A percentile compares a stretch with the other conserved stretches of the same genome.
Evolutionary conservation across 2,329 filamentous ascomycete species (phyloP).

Genomic region (Fusarium annulatum): DNA sequence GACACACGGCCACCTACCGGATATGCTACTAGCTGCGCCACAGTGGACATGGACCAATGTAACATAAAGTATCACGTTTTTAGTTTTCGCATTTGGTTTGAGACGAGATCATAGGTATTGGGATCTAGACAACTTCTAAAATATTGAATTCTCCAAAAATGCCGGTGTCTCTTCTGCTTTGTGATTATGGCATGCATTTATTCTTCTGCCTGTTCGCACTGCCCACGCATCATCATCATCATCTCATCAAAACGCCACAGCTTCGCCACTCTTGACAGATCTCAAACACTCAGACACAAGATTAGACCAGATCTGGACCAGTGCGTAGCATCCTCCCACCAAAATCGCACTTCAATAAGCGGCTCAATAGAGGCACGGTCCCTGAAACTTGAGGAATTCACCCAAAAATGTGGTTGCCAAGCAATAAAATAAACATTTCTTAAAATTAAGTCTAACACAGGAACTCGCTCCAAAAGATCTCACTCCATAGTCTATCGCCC

Average conservation of each 20-base stretch:
- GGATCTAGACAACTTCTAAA: neutral
- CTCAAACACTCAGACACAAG: slow-evolving; percentile 4
- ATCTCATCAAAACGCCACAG: slow-evolving; percentile 5
- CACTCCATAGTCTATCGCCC: slow-evolving; percentile 5
- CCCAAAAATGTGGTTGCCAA: neutral
- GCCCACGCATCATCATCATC: neutral
- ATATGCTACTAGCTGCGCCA: slow-evolving; percentile 25
- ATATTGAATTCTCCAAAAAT: neutral
- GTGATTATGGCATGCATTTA: neutral
- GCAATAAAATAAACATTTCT: neutral
- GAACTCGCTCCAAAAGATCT: slow-evolving; percentile 18
- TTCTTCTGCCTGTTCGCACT: neutral
- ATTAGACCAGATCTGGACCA: slow-evolving; percentile 18
- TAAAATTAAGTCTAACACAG: neutral
- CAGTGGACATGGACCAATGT: slow-evolving; percentile 9
- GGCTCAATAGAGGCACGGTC: slow-evolving; percentile 26
- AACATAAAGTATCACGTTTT: slow-evolving; percentile 11
- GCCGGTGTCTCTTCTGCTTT: neutral
- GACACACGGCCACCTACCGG: neutral
- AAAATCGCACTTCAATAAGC: slow-evolving; percentile 26
- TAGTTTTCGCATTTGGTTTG: slow-evolving; percentile 1
- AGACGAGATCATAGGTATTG: slow-evolving; percentile 2
- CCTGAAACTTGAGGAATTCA: slow-evolving; percentile 8
- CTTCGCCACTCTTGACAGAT: slow-evolving; percentile 19
- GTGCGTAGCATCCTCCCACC: slow-evolving; percentile 7